A percentile compares a stretch with the other conserved stretches of the same genome.
Conservation (phyloP, 495 filamentous ascomycete species). For the Penicillium robsamsonii region DNA sequence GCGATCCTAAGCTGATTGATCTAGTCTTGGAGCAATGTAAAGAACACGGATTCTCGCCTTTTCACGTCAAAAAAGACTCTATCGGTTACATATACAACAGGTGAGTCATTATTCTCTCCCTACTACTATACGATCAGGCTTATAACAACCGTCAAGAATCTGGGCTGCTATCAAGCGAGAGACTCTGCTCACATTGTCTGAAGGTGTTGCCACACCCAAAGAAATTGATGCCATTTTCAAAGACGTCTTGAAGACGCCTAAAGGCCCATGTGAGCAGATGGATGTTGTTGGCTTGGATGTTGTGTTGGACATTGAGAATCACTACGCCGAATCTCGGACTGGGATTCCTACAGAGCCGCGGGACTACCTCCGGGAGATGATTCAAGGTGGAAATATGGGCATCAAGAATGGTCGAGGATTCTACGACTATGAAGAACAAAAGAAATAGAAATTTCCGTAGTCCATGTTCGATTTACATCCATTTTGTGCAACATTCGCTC, state of each 20-base stretch:
- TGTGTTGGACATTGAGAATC: constrained; percentile 39
- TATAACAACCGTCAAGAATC: constrained; percentile 22
- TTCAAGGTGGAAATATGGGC: constrained; percentile 25
- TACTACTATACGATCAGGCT: neutral
- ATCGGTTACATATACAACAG: constrained; percentile 43
- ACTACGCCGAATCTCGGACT: constrained; percentile 28
- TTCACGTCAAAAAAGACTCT: constrained; percentile 34
- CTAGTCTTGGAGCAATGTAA: constrained; percentile 26
- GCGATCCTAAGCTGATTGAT: constrained; percentile 26
- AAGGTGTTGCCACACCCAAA: constrained; percentile 32
- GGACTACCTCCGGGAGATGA: constrained; percentile 25
- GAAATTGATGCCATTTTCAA: constrained; percentile 44
- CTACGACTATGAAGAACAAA: constrained; percentile 26
- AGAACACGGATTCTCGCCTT: constrained; percentile 38
- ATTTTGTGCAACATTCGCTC: neutral
- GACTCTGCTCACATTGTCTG: constrained; percentile 30
- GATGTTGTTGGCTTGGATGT: constrained; percentile 43
- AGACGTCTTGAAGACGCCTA: constrained; percentile 34
- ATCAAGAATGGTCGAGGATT: constrained; percentile 33
- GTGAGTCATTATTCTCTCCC: constrained; percentile 11
- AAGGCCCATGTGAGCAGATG: constrained; percentile 42
- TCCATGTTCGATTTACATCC: neutral
- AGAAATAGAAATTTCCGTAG: neutral
- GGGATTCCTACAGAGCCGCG: constrained; percentile 27
- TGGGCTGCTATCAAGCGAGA: constrained; percentile 46